phyloP scores from a whole-genome alignment of 139 green algal genomes.

The Micractinium conductrix region DNA sequence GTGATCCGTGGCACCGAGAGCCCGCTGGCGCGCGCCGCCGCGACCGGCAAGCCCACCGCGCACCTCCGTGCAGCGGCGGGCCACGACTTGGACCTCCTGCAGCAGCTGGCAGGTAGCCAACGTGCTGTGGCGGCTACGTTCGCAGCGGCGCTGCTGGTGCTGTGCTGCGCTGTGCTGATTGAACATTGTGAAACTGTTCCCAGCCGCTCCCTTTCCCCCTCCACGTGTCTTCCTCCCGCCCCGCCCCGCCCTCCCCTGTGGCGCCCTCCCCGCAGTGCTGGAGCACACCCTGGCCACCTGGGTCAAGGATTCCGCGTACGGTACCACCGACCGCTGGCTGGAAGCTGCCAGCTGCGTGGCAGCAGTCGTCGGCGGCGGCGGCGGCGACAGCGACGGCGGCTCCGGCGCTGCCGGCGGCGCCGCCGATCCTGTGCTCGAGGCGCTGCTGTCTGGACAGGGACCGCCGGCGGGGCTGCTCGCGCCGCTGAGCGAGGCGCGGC shows the following conservation, averaged over 20 bases:
- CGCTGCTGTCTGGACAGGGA: not conserved
- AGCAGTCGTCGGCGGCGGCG: not conserved
- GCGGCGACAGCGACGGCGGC: too few species aligned
- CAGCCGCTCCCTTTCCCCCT: too few species aligned
- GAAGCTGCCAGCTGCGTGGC: constrained; percentile 25
- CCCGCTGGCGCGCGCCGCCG: constrained; percentile 32
- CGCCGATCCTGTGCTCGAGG: not conserved
- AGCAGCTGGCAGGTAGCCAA: too few species aligned
- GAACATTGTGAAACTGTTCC: too few species aligned
- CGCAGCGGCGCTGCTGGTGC: too few species aligned
- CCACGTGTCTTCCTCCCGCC: too few species aligned
- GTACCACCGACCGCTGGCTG: constrained; percentile 5
- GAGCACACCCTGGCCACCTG: constrained; percentile 30
- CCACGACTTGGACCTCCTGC: constrained; percentile 33
- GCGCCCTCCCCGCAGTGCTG: too few species aligned
- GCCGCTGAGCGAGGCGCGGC: constrained; percentile 27
- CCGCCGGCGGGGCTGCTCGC: not conserved
- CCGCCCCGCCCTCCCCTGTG: too few species aligned
- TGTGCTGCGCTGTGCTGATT: too few species aligned
- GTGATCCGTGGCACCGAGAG: constrained; percentile 23
- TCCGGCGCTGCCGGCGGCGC: too few species aligned
- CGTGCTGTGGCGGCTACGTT: too few species aligned
- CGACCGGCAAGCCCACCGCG: not conserved
- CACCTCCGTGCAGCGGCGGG: constrained; percentile 10
- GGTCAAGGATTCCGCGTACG: constrained; percentile 22